phyloP scores from a whole-genome alignment of 805 yeast genomes.

The Yarrowia hollandica region DNA sequence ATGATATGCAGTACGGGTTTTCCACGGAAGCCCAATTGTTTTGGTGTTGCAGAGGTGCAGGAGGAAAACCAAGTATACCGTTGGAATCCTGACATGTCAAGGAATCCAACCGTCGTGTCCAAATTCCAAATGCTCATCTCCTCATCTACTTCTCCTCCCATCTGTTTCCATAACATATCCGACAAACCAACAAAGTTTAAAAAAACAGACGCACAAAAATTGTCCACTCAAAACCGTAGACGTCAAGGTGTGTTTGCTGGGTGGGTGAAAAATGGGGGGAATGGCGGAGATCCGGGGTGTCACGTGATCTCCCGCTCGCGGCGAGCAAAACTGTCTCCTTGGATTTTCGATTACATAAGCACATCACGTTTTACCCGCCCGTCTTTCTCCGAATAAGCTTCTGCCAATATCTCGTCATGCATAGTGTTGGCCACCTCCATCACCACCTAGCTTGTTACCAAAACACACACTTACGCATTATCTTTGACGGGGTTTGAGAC shows the following conservation, averaged over 20 bases:
- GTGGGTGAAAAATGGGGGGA: no score
- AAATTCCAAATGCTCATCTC: neutral
- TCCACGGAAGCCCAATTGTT: no score
- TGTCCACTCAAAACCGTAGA: constrained; percentile 19
- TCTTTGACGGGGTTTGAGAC: no score
- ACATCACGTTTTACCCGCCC: neutral
- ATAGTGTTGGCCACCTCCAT: constrained; percentile 22
- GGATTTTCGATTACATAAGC: neutral
- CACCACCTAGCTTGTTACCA: neutral
- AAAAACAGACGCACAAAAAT: constrained; percentile 6
- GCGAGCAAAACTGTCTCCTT: neutral
- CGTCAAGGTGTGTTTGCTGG: neutral
- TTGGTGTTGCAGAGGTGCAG: no score
- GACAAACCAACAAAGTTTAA: neutral
- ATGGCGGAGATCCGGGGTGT: no score
- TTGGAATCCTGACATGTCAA: no score
- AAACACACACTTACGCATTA: no score
- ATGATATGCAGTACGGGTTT: no score
- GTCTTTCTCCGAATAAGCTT: neutral
- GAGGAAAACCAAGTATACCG: no score
- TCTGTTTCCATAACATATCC: neutral
- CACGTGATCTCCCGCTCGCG: neutral
- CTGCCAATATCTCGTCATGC: constrained; percentile 25
- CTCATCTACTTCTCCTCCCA: neutral
- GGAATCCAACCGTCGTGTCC: no score